Evolutionary conservation across 2,329 filamentous ascomycete genomes (phyloP), one percentile per base, ranked within the genome.

Genomic region (Tolypocladium paradoxum): DNA sequence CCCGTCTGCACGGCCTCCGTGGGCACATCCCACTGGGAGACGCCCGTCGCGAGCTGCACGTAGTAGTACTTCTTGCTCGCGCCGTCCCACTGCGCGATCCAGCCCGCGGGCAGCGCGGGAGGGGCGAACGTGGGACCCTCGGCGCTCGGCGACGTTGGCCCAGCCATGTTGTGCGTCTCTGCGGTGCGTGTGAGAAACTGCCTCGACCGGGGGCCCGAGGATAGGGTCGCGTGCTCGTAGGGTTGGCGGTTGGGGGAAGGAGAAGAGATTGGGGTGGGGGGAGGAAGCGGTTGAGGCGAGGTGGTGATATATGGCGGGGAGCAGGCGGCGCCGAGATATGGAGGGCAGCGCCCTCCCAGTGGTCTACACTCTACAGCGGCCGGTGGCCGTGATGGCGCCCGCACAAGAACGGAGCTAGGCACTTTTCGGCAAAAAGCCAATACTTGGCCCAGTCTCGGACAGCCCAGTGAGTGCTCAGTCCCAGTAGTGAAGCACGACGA

Each of bases 11-110:
- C 83, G 49, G 83, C 76, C 54, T 81, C 74, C 16, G 81, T 87
- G 34, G 85, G 85, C 34, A 79, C 76, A n/a, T 88, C 84, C 85
- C 85, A 88, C 68, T 88, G 84, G 57, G 84, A 87, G 37, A 81
- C 75, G 48, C 85, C 85, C 8, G 84, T 88, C 51, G 82, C 83
- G 52, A 88, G 78, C 68, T 88, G 84, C 50, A 88, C 85, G 65
- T 81, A 86, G 68, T 86, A 86, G 66, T 85, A 86, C 66, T 84
- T 84, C 66, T 74, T 78, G 66, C 76, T 81, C 53, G 74, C 65
- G 57, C 76, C 78, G 64, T 86, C 83, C 83, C 83, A 86, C 70
- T 86, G 83, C 54, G 82, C 81, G 62, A 85, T 85, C 83, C 83
- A 86, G 62, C 83, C 83, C 14, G 79, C 70, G 49, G 83, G 83